Evolutionary conservation across 495 filamentous ascomycete species (phyloP).

Genomic region (Pyronema omphalodes): DNA sequence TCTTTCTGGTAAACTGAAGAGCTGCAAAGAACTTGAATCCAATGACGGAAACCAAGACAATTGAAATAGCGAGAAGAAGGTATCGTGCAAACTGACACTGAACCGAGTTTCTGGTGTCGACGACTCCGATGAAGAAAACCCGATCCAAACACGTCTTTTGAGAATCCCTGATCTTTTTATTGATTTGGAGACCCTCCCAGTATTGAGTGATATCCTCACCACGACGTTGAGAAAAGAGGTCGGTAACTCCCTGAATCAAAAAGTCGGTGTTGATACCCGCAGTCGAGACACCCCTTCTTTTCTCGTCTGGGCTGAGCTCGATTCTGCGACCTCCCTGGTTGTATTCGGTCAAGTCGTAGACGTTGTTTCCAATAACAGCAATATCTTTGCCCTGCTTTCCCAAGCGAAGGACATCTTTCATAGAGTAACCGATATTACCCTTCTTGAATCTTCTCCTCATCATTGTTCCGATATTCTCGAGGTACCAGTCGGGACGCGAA

Average conservation of each 20-base stretch:
- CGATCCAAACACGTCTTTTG: conserved; percentile 86
- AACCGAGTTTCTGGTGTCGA: conserved; percentile 78
- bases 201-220: conserved; percentile 69
- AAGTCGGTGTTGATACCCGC: conserved; percentile 48
- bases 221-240: conserved; percentile 55
- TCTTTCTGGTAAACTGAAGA: conserved; percentile 82
- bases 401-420: conserved; percentile 53
- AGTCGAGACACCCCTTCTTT: conserved; percentile 25
- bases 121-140: conserved; percentile 81
- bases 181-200: conserved; percentile 52
- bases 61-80: conserved; percentile 75
- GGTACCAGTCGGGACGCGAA: conserved; percentile 75
- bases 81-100: conserved; percentile 80
- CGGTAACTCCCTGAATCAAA: conserved; percentile 57
- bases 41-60: conserved; percentile 63
- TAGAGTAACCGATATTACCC: conserved; percentile 72
- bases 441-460: conserved; percentile 66
- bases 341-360: conserved; percentile 89
- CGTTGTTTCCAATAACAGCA: conserved; percentile 56
- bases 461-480: conserved; percentile 52
- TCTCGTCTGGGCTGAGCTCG: conserved; percentile 33
- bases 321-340: conserved; percentile 53
- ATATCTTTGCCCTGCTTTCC: conserved; percentile 44
- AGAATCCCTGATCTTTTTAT: conserved; percentile 32
- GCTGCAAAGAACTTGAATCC: conserved; percentile 94